Evolutionary conservation across 768 basidiomycete species (phyloP).

Genomic region (Mycena amicta): DNA sequence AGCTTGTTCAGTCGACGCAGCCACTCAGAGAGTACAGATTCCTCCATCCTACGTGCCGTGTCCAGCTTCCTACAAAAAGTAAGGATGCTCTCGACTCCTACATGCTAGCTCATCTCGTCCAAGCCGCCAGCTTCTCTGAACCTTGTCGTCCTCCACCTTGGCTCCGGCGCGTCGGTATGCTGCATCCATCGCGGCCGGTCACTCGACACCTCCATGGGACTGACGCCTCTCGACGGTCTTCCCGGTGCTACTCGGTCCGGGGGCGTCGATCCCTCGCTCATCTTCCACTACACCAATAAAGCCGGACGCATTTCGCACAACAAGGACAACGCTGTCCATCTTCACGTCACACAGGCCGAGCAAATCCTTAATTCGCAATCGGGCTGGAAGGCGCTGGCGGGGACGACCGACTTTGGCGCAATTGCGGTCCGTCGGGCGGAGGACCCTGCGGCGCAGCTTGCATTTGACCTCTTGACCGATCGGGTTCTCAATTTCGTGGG

Average conservation of each 20-base stretch:
- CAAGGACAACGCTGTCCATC: slow-evolving; percentile 42
- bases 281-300: slow-evolving; percentile 79
- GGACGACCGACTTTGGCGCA: slow-evolving; percentile 79
- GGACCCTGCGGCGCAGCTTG: slow-evolving; percentile 51
- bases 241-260: slow-evolving; percentile 90
- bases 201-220: slow-evolving; percentile 88
- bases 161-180: slow-evolving; percentile 87
- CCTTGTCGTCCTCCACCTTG: slow-evolving; percentile 84
- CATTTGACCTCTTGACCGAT: slow-evolving; percentile 81
- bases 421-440: slow-evolving; percentile 54
- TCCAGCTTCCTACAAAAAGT: slow-evolving; percentile 62
- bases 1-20: neutral
- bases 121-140: slow-evolving; percentile 55
- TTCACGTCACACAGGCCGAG: slow-evolving; percentile 69
- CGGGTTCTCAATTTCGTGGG: slow-evolving; percentile 73
- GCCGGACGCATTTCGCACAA: slow-evolving; percentile 59
- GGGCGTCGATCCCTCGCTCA: slow-evolving; percentile 79
- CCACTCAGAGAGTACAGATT: slow-evolving; percentile 40
- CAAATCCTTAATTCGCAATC: slow-evolving; percentile 74
- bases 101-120: neutral
- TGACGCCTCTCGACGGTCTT: slow-evolving; percentile 86
- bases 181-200: slow-evolving; percentile 73
- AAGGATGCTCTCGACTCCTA: neutral
- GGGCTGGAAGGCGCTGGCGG: slow-evolving; percentile 79
- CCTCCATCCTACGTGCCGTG: slow-evolving; percentile 68